phyloP scores from a whole-genome alignment of 768 basidiomycete species.

The Leucosporidium creatinivorum region DNA sequence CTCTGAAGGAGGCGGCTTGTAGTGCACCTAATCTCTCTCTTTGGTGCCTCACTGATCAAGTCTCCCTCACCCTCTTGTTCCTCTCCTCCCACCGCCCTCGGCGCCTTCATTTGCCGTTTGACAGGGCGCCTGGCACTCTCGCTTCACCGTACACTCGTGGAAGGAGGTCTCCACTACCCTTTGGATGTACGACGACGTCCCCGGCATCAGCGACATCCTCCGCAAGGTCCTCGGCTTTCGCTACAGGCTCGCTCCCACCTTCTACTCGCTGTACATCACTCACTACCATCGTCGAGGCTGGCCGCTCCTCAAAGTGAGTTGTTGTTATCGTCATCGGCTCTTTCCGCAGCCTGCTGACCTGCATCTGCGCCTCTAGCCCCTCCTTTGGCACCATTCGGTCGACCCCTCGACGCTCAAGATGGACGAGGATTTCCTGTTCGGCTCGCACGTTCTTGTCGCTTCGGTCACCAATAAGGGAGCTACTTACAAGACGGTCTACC shows the following conservation, averaged over 20 bases:
- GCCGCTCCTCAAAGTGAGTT: background rate
- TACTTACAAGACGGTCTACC: background rate
- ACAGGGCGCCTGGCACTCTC: background rate
- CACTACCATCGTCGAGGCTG: background rate
- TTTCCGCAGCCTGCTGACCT: too few species aligned
- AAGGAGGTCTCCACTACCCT: slow-evolving; percentile 5
- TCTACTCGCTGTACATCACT: slow-evolving; percentile 9
- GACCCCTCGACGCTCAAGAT: background rate
- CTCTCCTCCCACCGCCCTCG: too few species aligned
- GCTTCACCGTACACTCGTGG: slow-evolving; percentile 11
- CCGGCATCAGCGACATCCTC: background rate
- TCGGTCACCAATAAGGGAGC: slow-evolving; percentile 3
- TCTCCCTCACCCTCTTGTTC: too few species aligned
- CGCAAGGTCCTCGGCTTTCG: background rate
- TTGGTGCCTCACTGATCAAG: too few species aligned
- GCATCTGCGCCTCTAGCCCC: background rate
- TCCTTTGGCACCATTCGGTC: slow-evolving; percentile 6
- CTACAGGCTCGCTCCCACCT: slow-evolving; percentile 5
- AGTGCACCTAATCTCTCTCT: too few species aligned
- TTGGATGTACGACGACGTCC: background rate
- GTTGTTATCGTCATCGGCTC: too few species aligned
- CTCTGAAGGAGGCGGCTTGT: too few species aligned
- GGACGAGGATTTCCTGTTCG: slow-evolving; percentile 11
- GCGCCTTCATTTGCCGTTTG: background rate
- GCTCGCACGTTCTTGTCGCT: slow-evolving; percentile 1